Conservation (phyloP, 2,329 filamentous ascomycete genomes). For the Sporothrix humicola region DNA sequence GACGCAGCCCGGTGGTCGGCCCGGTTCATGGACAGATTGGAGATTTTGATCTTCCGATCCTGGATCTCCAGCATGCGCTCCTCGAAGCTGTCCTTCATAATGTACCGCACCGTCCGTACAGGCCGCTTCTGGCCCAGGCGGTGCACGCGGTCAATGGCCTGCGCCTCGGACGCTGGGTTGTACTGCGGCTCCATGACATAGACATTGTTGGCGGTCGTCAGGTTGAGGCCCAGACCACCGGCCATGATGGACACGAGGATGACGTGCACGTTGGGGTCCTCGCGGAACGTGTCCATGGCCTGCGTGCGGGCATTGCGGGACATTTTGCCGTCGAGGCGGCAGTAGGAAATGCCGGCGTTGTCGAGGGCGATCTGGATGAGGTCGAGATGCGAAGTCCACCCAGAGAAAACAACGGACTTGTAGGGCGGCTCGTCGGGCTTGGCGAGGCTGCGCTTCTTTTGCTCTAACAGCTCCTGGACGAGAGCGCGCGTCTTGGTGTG, state of each 20-base stretch:
- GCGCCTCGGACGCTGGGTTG: constrained; percentile 92
- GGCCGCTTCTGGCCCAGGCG: constrained; percentile 87
- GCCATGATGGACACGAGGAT: constrained; percentile 93
- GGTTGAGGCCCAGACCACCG: constrained; percentile 87
- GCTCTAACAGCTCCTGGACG: constrained; percentile 72
- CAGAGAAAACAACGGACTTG: constrained; percentile 93
- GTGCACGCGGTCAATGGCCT: constrained; percentile 92
- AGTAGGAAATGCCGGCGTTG: constrained; percentile 68
- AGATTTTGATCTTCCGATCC: constrained; percentile 89
- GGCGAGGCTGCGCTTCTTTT: constrained; percentile 65
- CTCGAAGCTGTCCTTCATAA: constrained; percentile 91
- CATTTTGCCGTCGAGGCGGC: constrained; percentile 92
- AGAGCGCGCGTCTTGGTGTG: constrained; percentile 91
- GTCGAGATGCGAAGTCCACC: constrained; percentile 95
- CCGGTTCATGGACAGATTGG: constrained; percentile 65
- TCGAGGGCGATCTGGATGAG: constrained; percentile 84
- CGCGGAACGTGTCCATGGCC: constrained; percentile 78
- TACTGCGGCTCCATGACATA: constrained; percentile 99
- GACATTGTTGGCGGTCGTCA: constrained; percentile 83
- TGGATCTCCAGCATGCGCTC: constrained; percentile 91
- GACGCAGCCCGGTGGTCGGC: constrained; percentile 39
- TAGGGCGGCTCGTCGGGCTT: constrained; percentile 72
- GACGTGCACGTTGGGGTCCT: constrained; percentile 72
- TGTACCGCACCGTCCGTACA: constrained; percentile 84
- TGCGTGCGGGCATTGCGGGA: constrained; percentile 71